Conservation (phyloP, 306 rosid genomes). For the Cucumis melo region DNA sequence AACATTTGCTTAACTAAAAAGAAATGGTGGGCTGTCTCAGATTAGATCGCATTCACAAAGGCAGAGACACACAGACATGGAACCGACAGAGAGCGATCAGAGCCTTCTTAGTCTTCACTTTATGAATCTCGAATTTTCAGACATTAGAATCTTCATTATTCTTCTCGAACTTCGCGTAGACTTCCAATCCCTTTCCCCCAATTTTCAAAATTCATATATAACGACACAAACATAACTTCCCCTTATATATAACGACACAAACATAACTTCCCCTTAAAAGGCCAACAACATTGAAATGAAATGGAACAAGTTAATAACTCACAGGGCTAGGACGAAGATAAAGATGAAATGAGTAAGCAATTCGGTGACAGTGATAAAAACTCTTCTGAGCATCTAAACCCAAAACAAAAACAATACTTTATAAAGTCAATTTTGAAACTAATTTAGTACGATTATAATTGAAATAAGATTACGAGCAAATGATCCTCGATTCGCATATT, state of each 20-base stretch:
- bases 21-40: not conserved
- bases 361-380: too few relatives aligned
- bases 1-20: not conserved
- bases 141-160: not conserved
- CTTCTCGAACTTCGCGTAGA: not conserved
- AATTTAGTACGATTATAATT: not conserved
- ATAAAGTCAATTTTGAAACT: not conserved
- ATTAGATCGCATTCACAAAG: not conserved
- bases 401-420: not conserved
- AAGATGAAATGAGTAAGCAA: not conserved
- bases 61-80: not conserved
- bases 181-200: not conserved
- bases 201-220: not conserved
- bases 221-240: too few relatives aligned
- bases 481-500: constrained; percentile 13
- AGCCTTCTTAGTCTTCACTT: not conserved
- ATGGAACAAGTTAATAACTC: not conserved
- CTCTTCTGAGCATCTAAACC: not conserved
- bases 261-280: not conserved
- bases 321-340: too few relatives aligned
- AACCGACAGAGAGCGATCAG: not conserved
- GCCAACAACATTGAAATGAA: not conserved
- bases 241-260: too few relatives aligned
- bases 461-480: not conserved
- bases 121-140: not conserved